Evolutionary conservation across 768 basidiomycete genomes (phyloP), one percentile per base, ranked within the genome.

Genomic region (Podaxis carcinomalis): DNA sequence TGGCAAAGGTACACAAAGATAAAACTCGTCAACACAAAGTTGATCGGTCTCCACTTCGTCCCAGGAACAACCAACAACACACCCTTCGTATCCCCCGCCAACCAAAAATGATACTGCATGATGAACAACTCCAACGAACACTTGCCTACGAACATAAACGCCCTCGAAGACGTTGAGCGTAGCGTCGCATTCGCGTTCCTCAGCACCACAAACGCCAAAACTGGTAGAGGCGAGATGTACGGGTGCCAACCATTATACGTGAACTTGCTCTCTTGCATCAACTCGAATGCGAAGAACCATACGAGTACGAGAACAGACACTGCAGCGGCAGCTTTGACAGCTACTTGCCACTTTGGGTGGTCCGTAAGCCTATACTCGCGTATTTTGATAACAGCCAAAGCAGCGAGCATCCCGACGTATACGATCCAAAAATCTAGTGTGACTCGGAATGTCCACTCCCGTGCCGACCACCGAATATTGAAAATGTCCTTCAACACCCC

Each of bases 101-200:
- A 78, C 91, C 91, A 94, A 47, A 92, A 75, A 67, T 92, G 93
- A 71, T 87, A 95, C 69, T 96, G 93, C 61, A 95, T 83, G 68
- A 95, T 89, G 72, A 95, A 97, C 0, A 93, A 89, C 74, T 97
- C 94, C 57, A 96, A 80, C 4, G 93, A 95, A 73, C 92, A 94
- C 69, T 78, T 85, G 42, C 94, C 94, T 55, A 95, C 80, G 74
- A 91, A 93, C 25, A 85, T 85, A 75, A 94, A 95, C 28, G 84
- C 73, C 13, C 76, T 78, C 10, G 87, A 90, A 21, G 83, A 83
- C 39, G 79, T 80, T 2, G 90, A 90, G 42, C 94, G 87, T 47
- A 95, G 76, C 54, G 83, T 75, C 2, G 80, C 75, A 49, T 77
- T 93, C 19, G 91, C 84, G 66, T 94, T 94, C 64, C 94, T 83